A percentile compares a stretch with the other conserved stretches of the same genome.
Conservation (phyloP, 306 rosid species). For the Dryas alaskensis region DNA sequence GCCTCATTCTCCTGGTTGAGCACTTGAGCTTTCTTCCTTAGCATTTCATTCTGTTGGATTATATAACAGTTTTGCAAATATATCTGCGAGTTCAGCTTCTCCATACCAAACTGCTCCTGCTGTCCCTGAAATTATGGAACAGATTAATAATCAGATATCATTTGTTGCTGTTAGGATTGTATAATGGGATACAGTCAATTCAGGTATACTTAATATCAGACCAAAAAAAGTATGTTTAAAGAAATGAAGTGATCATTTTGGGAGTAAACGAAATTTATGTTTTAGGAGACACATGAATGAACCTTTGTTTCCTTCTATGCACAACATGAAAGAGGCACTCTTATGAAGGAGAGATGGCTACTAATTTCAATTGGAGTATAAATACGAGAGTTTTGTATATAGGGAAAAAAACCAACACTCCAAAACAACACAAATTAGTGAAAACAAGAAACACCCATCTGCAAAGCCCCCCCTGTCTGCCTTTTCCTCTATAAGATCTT, state of each 20-base stretch:
- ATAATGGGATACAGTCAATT: background rate
- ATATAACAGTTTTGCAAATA: constrained; percentile 35
- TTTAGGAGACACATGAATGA: constrained; percentile 4
- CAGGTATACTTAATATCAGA: no score
- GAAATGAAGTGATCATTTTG: no score
- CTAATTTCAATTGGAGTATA: background rate
- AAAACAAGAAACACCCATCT: background rate
- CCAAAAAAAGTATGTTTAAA: no score
- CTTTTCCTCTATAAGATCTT: constrained; percentile 1
- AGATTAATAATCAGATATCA: background rate
- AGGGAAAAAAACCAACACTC: constrained; percentile 4
- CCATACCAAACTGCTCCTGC: constrained; percentile 5
- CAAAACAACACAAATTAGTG: background rate
- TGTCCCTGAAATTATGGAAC: constrained; percentile 18
- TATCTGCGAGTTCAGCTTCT: constrained; percentile 29
- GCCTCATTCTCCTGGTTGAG: constrained; percentile 38
- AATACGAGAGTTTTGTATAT: background rate
- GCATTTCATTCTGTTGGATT: constrained; percentile 38
- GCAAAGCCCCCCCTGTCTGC: constrained; percentile 23
- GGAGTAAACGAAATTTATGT: background rate
- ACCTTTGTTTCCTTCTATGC: constrained; percentile 15
- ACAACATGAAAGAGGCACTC: background rate
- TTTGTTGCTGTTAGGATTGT: background rate
- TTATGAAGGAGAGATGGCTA: background rate
- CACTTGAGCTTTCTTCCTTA: constrained; percentile 34